Evolutionary conservation across 352 stramenopile genomes (phyloP).

Genomic region (Phytophthora pistaciae): DNA sequence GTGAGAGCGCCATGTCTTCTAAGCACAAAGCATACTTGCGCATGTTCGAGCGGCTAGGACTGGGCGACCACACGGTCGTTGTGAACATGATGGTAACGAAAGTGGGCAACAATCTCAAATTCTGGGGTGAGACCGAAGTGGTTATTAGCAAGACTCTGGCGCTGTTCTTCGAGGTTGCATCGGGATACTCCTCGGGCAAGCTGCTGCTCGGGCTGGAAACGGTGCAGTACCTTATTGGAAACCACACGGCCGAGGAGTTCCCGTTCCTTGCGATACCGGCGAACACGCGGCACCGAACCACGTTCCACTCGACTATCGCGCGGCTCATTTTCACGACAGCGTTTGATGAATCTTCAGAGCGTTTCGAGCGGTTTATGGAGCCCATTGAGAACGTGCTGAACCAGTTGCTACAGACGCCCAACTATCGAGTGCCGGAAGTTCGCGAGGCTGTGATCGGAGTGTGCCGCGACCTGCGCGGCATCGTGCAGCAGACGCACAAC

Average conservation of each 20-base stretch:
- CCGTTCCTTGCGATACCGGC: slow-evolving; percentile 95
- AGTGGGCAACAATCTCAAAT: slow-evolving; percentile 99
- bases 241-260: slow-evolving; percentile 98
- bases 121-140: slow-evolving; percentile 97
- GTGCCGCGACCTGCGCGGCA: slow-evolving; percentile 96
- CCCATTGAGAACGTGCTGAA: slow-evolving; percentile 89
- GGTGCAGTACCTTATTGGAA: slow-evolving; percentile 96
- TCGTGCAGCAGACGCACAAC: slow-evolving; percentile 97
- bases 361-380: slow-evolving; percentile 98
- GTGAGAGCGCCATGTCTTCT: slow-evolving; percentile 76
- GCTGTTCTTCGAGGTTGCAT: slow-evolving; percentile 98
- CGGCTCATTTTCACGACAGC: slow-evolving; percentile 96
- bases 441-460: slow-evolving; percentile 95
- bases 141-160: slow-evolving; percentile 97
- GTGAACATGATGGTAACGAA: slow-evolving; percentile 99
- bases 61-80: slow-evolving; percentile 97
- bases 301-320: slow-evolving; percentile 97
- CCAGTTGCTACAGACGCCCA: slow-evolving; percentile 83
- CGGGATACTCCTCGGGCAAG: slow-evolving; percentile 97
- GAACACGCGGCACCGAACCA: slow-evolving; percentile 97
- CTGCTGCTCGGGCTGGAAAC: slow-evolving; percentile 97
- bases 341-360: slow-evolving; percentile 94
- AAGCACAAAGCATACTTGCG: slow-evolving; percentile 97
- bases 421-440: slow-evolving; percentile 77
- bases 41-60: slow-evolving; percentile 98